Evolutionary conservation across 139 green algal species (phyloP), one percentile per base, ranked within the genome.

Genomic region (Micromonas pusilla): DNA sequence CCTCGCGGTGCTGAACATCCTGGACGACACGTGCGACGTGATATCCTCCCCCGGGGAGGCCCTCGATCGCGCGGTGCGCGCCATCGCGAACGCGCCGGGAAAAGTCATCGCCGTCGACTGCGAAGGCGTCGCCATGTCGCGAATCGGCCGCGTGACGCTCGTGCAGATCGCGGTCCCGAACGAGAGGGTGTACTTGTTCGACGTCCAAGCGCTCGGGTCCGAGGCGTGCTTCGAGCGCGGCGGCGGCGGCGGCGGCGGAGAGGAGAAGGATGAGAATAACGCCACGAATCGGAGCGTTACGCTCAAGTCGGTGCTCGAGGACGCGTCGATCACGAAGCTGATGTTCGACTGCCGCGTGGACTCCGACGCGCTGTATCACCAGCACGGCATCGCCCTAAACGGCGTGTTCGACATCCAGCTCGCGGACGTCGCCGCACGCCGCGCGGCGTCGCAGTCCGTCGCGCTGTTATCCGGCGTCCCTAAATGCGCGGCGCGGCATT

Each of bases 341-440:
- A 62, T 62, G 68, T 75, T 63, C 37, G 68, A 75, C 33, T 60
- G 37, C 20, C 28, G 68, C 5, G 53, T 75, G 37, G 68, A 75
- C 33, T 63, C 37, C 16, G 68, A 75, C 68, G 68, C 68, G 26
- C 30, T 75, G 37, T 75, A 62, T 34, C 68, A 75, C 53, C 68
- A 75, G 26, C 33, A 64, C 37, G 68, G 53, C 68, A 36, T 75
- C 13, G 1, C 23, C 1, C 6, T 75, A 5, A 39, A 60, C 23
- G 62, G 62, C 6, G 68, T 75, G 1, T 64, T 75, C 25, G 68
- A 75, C 37, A 21, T 75, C 0, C 68, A 75, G 30, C 23, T 75
- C 25, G 20, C 53, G 13, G 68, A 75, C 53, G 23, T 75, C 37
- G 68, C 68, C 36, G 30, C 38, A 5, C 36, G 68, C 2, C 36